These are phyloP conservation scores for Coelastrella sp. DNA, from an alignment of 139 green algal genomes.

Conservation along the genomic window DNA sequence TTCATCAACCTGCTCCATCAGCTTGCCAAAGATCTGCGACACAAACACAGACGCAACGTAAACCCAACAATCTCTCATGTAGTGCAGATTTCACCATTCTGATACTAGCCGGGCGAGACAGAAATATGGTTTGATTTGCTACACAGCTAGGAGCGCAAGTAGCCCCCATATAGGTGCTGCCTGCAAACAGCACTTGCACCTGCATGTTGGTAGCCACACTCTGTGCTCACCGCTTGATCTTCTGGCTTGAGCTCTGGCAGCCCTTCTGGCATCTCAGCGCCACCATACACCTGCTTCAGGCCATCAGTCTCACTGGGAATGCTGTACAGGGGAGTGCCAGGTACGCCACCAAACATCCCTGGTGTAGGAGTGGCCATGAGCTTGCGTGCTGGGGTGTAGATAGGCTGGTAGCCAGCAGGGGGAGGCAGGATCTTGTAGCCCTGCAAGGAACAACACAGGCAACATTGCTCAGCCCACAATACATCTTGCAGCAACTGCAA, in stretches of 20 bases:
- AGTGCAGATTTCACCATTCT: too few species aligned
- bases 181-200: too few species aligned
- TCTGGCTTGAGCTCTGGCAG: constrained; percentile 97
- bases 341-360: constrained; percentile 56
- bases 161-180: too few species aligned
- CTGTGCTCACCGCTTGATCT: constrained; percentile 78
- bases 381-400: constrained; percentile 94
- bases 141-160: too few species aligned
- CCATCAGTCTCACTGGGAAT: constrained; percentile 88
- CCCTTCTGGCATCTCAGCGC: constrained; percentile 73
- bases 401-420: constrained; percentile 91
- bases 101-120: too few species aligned
- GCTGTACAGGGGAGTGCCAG: constrained; percentile 84
- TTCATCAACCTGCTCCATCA: constrained; percentile 94
- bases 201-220: neutral
- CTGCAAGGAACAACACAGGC: neutral
- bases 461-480: too few species aligned
- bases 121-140: too few species aligned
- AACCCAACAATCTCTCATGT: neutral
- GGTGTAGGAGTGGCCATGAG: constrained; percentile 94
- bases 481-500: too few species aligned
- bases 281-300: constrained; percentile 70
- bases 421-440: constrained; percentile 78
- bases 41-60: neutral
- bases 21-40: constrained; percentile 92